Evolutionary conservation across 371 early-diverging fungal species (phyloP), one percentile per base, ranked within the genome.

Genomic region (Dichotomocladium elegans): DNA sequence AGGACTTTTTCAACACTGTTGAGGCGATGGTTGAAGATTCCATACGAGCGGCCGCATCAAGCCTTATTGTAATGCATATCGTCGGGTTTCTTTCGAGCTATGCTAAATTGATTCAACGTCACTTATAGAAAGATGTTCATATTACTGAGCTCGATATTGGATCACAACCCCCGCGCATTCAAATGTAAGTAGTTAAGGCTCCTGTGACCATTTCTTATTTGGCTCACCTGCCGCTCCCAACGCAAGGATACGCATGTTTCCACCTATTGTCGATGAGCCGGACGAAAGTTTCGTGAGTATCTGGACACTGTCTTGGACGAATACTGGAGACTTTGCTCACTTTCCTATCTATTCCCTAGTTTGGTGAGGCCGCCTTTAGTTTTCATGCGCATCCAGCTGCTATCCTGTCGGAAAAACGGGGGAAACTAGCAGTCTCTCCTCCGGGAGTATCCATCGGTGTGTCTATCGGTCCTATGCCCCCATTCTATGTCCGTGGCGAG

Each of bases 351-450:
- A n/a, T n/a, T n/a, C n/a, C 4, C 8, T 29, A 70, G 71, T 74
- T 74, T 61, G 74, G 74, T 43, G 74, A 74, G 54, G 71, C 66
- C 0, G 46, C 70, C 0, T 74, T 74, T 26, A 70, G 70, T 31
- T 74, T 74, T 48, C 71, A 74, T 60, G 68, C 71, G n/a, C 66
- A 70, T 40, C 70, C 74, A 4, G 63, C 64, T 11, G 65, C 74
- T 5, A 67, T 62, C 2, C 19, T 70, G 0, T 59, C 61, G 3
- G 52, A 57, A 2, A 54, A 53, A 2, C 62, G 68, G 12, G 54
- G 61, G 5, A 26, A 9, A 0, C 30, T 57, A 21, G 57, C 52
- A 12, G 50, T 66, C 17, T 56, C 68, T 1, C 66, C 74, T 2
- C 74, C 74, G 15, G 71, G 70, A 10, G 54, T 74, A 15, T 28